Percentiles rank a stretch among this genome's conserved stretches.
Conservation (phyloP, 495 filamentous ascomycete species). For the Aspergillus funiculosus region DNA sequence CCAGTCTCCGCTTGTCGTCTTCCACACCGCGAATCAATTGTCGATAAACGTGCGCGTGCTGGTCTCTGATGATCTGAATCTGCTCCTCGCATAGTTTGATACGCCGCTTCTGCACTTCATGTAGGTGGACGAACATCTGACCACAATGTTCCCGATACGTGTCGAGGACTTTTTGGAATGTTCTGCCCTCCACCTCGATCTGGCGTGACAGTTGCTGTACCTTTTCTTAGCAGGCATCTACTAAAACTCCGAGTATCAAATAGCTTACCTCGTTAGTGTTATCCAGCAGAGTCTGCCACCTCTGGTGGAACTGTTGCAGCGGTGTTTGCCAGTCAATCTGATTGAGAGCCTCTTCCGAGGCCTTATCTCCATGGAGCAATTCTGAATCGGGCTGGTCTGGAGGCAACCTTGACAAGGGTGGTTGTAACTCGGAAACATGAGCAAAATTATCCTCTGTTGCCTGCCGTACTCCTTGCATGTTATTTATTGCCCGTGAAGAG, state of each 20-base stretch:
- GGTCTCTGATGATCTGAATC: slow-evolving; percentile 26
- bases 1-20: slow-evolving; percentile 23
- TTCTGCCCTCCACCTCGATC: slow-evolving; percentile 29
- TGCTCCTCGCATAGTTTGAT: slow-evolving; percentile 31
- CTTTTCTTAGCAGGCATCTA: neutral
- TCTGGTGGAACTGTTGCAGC: slow-evolving; percentile 23
- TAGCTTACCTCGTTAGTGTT: slow-evolving; percentile 26
- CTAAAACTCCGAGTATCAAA: neutral
- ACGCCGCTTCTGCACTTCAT: slow-evolving; percentile 28
- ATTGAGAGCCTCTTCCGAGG: neutral
- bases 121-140: slow-evolving; percentile 30
- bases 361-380: neutral
- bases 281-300: slow-evolving; percentile 18
- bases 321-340: slow-evolving; percentile 23
- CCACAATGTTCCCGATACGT: slow-evolving; percentile 31
- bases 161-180: slow-evolving; percentile 26
- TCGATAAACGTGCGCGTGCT: slow-evolving; percentile 32
- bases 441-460: neutral
- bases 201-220: slow-evolving; percentile 26
- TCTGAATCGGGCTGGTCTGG: too few species aligned
- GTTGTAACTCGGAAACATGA: too few species aligned
- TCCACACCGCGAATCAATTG: slow-evolving; percentile 30
- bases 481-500: neutral
- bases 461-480: neutral
- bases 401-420: too few species aligned